Evolutionary conservation across 2,329 filamentous ascomycete species (phyloP).

Genomic region (Raffaelea arxii): DNA sequence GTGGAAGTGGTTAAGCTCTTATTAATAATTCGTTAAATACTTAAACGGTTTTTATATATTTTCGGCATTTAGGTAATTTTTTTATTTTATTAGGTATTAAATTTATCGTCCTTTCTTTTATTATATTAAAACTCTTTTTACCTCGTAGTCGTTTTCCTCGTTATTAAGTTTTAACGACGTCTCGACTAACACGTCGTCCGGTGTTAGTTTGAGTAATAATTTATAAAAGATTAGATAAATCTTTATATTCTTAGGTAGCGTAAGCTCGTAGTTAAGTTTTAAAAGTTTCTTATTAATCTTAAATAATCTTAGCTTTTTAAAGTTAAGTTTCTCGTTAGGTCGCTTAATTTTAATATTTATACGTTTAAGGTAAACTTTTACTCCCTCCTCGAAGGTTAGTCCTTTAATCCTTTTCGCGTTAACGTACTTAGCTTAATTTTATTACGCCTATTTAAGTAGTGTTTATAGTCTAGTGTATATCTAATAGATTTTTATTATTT

Average conservation of each 20-base stretch:
- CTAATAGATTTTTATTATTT: too few species aligned
- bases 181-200: neutral
- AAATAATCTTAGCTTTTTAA: neutral
- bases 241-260: neutral
- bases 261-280: neutral
- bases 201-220: neutral
- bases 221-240: neutral
- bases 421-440: neutral
- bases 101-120: neutral
- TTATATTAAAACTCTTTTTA: neutral
- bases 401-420: neutral
- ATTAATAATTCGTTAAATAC: too few species aligned
- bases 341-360: neutral
- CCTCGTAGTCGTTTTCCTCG: neutral
- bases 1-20: too few species aligned
- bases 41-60: too few species aligned
- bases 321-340: neutral
- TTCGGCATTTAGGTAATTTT: neutral
- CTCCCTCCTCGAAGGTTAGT: neutral
- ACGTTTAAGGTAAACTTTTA: neutral
- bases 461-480: too few species aligned
- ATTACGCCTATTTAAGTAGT: too few species aligned
- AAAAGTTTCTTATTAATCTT: neutral
- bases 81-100: too few species aligned
- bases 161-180: too few species aligned